Evolutionary conservation across 495 filamentous ascomycete genomes (phyloP), one percentile per base, ranked within the genome.

Genomic region (Trichoderma reesei): DNA sequence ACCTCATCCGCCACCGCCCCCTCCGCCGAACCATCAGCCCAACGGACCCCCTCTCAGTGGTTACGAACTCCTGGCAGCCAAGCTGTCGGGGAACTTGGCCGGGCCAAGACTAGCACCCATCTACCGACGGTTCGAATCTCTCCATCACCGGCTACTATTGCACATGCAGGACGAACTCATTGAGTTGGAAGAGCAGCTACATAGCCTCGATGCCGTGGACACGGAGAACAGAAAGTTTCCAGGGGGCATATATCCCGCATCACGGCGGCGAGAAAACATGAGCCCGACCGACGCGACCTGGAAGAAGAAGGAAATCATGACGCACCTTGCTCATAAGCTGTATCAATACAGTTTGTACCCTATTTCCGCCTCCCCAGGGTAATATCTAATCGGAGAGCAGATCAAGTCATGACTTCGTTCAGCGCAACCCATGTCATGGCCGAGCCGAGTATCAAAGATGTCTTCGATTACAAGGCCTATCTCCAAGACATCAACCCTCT

Each of bases 111-210:
- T 88, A 38, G 81, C 80, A 10, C 90, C 90, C 7, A 82, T 97
- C 16, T 96, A 95, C 73, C 86, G 92, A 41, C 88, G 88, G 65
- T 97, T 97, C 69, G 88, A 89, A 69, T 80, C 82, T 9, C 75
- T 96, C 5, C 96, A 96, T 69, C 90, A 96, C 70, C 87, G 93
- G 18, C 78, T 96, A 13, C 80, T 97, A 3, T 79, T 97, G 2
- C 85, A 94, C 69, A 83, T 97, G 1, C 92, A 96, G 75, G 90
- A 94, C 70, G 91, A 96, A 71, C 85, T 96, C 44, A 79, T 84
- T 2, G 88, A 93, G 61, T 78, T 94, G 61, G 90, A 92, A 68
- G 86, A 89, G 68, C 84, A 90, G 44, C 78, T 94, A 0, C 80
- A 84, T n/a, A 75, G 79, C 1, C 74, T 93, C 0, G 91, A 96